These are phyloP conservation scores for Podaxis sp. DNA, from an alignment of 768 basidiomycete species.

Conservation along the genomic window DNA sequence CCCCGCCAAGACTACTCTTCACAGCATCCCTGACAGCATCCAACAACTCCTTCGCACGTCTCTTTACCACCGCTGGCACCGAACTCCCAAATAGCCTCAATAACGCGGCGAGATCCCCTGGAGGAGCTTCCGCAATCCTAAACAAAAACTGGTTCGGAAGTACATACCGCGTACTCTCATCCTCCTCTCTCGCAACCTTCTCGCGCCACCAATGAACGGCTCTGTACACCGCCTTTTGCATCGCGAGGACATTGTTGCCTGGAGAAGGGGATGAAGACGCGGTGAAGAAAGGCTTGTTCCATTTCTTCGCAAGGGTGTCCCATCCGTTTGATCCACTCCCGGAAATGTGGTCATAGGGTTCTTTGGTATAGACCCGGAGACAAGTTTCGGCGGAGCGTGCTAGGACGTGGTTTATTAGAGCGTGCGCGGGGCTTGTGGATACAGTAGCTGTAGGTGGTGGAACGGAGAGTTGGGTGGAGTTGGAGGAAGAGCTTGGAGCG, in stretches of 20 bases:
- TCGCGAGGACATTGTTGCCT: constrained; percentile 28
- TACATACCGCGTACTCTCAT: constrained; percentile 80
- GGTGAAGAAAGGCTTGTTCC: constrained; percentile 56
- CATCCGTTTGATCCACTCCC: constrained; percentile 72
- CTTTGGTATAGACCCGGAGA: constrained; percentile 63
- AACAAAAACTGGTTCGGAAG: constrained; percentile 74
- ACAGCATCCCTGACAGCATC: constrained; percentile 54
- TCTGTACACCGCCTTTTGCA: constrained; percentile 62
- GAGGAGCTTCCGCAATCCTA: constrained; percentile 64
- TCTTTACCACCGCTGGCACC: constrained; percentile 60
- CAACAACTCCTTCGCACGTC: constrained; percentile 59
- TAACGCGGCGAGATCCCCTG: constrained; percentile 59
- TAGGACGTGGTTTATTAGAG: constrained; percentile 61
- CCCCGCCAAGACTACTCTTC: constrained; percentile 23
- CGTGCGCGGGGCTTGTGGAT: constrained; percentile 21
- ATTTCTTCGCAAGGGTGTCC: constrained; percentile 74
- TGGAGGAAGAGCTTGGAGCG: constrained; percentile 13
- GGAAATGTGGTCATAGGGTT: constrained; percentile 60
- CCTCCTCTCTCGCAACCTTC: constrained; percentile 68
- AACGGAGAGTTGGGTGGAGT: constrained; percentile 16
- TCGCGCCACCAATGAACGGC: constrained; percentile 85
- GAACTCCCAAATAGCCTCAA: constrained; percentile 50
- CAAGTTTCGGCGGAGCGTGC: constrained; percentile 72
- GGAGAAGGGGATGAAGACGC: constrained; percentile 21
- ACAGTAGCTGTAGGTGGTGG: constrained; percentile 6